phyloP scores from a whole-genome alignment of 257 asterid genomes.

The Vinca minor region DNA sequence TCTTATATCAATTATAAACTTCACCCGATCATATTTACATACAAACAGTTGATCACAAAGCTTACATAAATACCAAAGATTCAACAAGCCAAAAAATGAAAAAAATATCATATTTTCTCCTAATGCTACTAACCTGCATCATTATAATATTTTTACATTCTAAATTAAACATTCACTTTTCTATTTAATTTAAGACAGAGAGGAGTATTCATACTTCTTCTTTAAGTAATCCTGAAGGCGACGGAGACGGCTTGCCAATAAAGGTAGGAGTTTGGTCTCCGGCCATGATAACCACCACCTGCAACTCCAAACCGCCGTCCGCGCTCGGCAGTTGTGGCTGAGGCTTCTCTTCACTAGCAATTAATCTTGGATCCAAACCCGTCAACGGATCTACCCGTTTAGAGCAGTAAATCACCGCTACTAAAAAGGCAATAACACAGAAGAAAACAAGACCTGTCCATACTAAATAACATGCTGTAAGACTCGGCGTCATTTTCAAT shows the following conservation, averaged over 20 bases:
- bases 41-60: neutral
- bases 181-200: too few species aligned
- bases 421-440: conserved; percentile 1
- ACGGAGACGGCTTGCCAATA: conserved; percentile 18
- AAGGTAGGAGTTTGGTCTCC: conserved; percentile 19
- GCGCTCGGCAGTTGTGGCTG: neutral
- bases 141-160: neutral
- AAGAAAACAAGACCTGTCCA: conserved; percentile 12
- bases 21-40: too few species aligned
- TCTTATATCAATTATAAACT: too few species aligned
- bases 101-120: neutral
- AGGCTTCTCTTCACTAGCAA: conserved; percentile 2
- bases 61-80: neutral
- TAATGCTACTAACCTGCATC: neutral
- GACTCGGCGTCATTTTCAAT: conserved; percentile 16
- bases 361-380: too few species aligned
- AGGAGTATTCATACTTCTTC: conserved; percentile 12
- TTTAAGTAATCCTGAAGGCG: conserved; percentile 11
- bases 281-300: conserved; percentile 22
- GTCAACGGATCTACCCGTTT: neutral
- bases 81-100: neutral
- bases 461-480: conserved; percentile 3
- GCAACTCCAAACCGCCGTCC: conserved; percentile 3
- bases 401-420: conserved; percentile 10
- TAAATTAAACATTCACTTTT: too few species aligned